phyloP scores from a whole-genome alignment of 805 yeast genomes.

The Yarrowia sp. region DNA sequence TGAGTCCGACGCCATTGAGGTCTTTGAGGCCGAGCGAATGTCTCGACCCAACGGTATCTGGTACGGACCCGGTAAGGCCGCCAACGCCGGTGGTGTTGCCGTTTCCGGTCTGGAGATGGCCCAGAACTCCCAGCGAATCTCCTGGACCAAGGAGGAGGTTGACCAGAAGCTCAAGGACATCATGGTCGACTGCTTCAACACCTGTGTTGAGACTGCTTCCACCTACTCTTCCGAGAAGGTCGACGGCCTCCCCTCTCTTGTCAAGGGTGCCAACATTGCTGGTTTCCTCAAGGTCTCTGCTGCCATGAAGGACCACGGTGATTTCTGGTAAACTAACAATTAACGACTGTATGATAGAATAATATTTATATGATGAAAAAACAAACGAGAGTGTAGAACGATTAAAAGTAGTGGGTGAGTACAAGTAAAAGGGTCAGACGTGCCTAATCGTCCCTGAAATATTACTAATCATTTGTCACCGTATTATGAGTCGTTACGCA shows the following conservation, averaged over 20 bases:
- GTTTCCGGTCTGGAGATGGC: slow-evolving; percentile 99
- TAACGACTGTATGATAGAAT: slow-evolving; percentile 37
- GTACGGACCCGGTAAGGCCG: slow-evolving; percentile 99
- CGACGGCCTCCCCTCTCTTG: slow-evolving; percentile 86
- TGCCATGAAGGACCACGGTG: slow-evolving; percentile 98
- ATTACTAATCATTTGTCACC: no score
- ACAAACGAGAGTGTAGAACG: no score
- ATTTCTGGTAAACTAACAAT: slow-evolving; percentile 53
- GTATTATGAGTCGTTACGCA: no score
- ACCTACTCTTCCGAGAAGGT: slow-evolving; percentile 74
- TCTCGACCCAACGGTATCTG: slow-evolving; percentile 63
- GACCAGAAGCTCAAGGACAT: slow-evolving; percentile 88
- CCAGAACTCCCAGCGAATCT: slow-evolving; percentile 93
- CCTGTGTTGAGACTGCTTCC: slow-evolving; percentile 87
- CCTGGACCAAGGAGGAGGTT: slow-evolving; percentile 92
- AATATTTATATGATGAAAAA: slow-evolving; percentile 30
- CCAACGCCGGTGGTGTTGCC: slow-evolving; percentile 99
- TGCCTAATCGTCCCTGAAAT: no score
- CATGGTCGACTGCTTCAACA: slow-evolving; percentile 91
- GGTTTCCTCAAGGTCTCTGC: slow-evolving; percentile 98
- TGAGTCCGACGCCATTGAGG: slow-evolving; percentile 94
- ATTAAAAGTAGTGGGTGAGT: no score
- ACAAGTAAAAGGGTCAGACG: no score
- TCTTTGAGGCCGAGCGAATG: slow-evolving; percentile 70
- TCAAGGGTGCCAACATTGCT: slow-evolving; percentile 98